Percentiles rank a stretch among this genome's conserved stretches.
These are phyloP conservation scores for Dentipellis sp. DNA, from an alignment of 768 basidiomycete species.

Conservation along the genomic window DNA sequence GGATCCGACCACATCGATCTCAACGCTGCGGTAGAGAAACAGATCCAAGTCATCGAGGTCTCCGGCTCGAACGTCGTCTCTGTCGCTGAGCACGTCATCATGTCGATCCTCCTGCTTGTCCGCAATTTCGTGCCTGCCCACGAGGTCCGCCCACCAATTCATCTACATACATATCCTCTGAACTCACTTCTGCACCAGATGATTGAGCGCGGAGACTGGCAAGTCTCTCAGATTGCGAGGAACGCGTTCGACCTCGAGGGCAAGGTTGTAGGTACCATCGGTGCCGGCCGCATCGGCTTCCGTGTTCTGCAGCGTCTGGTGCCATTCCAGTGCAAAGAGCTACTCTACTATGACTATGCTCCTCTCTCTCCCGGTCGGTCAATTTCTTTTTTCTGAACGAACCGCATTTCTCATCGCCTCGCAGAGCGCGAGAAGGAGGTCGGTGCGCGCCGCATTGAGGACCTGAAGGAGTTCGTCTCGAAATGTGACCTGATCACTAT, in stretches of 20 bases:
- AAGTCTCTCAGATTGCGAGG: slow-evolving; percentile 29
- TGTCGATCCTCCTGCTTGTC: slow-evolving; percentile 35
- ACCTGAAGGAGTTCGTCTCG: slow-evolving; percentile 17
- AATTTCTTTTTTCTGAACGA: background rate
- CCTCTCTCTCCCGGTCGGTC: slow-evolving; percentile 15
- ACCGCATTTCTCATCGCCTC: background rate
- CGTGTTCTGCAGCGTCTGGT: slow-evolving; percentile 20
- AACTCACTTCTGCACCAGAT: slow-evolving; percentile 18
- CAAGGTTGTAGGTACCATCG: slow-evolving; percentile 39
- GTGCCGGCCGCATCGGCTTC: slow-evolving; percentile 34
- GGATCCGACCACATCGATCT: slow-evolving; percentile 82
- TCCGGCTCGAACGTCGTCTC: slow-evolving; percentile 35
- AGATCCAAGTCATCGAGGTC: slow-evolving; percentile 68
- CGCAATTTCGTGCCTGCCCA: slow-evolving; percentile 34
- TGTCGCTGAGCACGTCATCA: slow-evolving; percentile 34
- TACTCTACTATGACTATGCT: slow-evolving; percentile 34
- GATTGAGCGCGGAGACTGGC: slow-evolving; percentile 31
- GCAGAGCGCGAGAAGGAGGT: slow-evolving; percentile 22
- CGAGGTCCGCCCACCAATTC: slow-evolving; percentile 28
- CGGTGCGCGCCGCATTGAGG: slow-evolving; percentile 28
- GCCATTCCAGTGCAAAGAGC: slow-evolving; percentile 34
- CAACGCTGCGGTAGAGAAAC: slow-evolving; percentile 67
- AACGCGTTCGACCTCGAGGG: slow-evolving; percentile 37
- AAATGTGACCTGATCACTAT: slow-evolving; percentile 26
- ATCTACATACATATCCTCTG: background rate